phyloP scores from a whole-genome alignment of 306 rosid genomes.

The barrel medic (Medicago truncatula) region DNA sequence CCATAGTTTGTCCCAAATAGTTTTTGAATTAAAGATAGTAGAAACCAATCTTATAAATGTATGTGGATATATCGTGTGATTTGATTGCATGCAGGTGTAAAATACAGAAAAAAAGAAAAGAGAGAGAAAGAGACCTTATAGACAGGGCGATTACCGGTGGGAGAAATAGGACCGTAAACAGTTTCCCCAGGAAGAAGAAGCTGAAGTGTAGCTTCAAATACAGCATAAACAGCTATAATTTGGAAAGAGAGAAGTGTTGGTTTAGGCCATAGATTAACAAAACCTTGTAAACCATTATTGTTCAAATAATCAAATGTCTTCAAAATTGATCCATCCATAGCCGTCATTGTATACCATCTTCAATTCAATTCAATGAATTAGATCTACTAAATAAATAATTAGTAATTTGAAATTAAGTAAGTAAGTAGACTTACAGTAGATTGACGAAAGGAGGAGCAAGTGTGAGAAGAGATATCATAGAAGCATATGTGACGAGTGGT shows the following conservation, averaged over 20 bases:
- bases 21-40: too few species aligned
- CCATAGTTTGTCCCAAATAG: too few species aligned
- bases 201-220: constrained; percentile 85
- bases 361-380: constrained; percentile 32
- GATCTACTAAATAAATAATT: neutral
- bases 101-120: too few species aligned
- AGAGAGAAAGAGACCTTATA: constrained; percentile 64
- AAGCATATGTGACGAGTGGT: constrained; percentile 71
- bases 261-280: constrained; percentile 70
- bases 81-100: too few species aligned
- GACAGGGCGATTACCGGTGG: constrained; percentile 80
- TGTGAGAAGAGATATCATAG: constrained; percentile 79
- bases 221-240: constrained; percentile 66
- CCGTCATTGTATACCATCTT: constrained; percentile 96
- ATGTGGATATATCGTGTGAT: too few species aligned
- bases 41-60: too few species aligned
- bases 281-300: constrained; percentile 55
- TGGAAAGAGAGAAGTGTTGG: constrained; percentile 74
- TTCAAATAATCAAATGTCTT: constrained; percentile 57
- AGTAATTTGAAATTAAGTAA: neutral
- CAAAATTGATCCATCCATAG: constrained; percentile 74
- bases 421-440: constrained; percentile 58
- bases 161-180: constrained; percentile 88
- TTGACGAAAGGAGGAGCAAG: constrained; percentile 93
- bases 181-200: constrained; percentile 80